A percentile compares a stretch with the other conserved stretches of the same genome.
These are phyloP conservation scores for Echria macrotheca DNA, from an alignment of 495 filamentous ascomycete genomes.

Conservation along the genomic window DNA sequence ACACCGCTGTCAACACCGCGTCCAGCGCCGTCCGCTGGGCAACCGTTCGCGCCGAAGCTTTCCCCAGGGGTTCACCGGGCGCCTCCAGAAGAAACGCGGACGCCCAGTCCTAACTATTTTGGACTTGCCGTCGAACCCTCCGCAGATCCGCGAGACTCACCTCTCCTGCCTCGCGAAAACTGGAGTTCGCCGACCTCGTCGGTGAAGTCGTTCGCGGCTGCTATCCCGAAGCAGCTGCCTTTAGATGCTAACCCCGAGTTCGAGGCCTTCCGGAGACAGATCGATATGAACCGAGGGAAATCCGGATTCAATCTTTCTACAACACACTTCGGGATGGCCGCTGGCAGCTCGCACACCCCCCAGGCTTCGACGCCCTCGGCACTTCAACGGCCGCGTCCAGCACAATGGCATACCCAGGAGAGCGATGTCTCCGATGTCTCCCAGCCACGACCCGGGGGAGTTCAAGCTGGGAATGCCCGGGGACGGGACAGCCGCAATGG, in stretches of 20 bases:
- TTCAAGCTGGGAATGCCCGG: background rate
- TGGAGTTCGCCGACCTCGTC: conserved; percentile 67
- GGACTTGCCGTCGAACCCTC: conserved; percentile 60
- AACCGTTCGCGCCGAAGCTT: conserved; percentile 35
- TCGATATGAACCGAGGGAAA: conserved; percentile 51
- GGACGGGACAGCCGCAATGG: conserved; percentile 7
- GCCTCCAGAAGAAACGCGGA: conserved; percentile 30
- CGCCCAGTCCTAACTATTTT: conserved; percentile 77
- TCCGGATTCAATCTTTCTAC: conserved; percentile 46
- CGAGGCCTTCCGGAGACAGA: conserved; percentile 66
- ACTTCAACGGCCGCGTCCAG: conserved; percentile 32
- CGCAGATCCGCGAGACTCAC: conserved; percentile 55
- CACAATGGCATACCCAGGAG: conserved; percentile 36
- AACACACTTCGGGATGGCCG: conserved; percentile 36
- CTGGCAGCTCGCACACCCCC: conserved; percentile 14
- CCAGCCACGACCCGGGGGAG: conserved; percentile 13
- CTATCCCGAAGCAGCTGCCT: conserved; percentile 63
- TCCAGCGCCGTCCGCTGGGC: conserved; percentile 39
- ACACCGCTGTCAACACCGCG: conserved; percentile 42
- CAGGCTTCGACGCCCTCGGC: conserved; percentile 27
- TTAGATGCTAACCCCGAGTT: conserved; percentile 71
- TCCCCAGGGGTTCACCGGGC: conserved; percentile 29
- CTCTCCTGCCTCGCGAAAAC: conserved; percentile 55
- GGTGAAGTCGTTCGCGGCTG: conserved; percentile 59
- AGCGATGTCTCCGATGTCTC: conserved; percentile 31